Evolutionary conservation across 208 protist genomes (phyloP), one percentile per base, ranked within the genome.

Genomic region (Acanthamoeba polyphaga): DNA sequence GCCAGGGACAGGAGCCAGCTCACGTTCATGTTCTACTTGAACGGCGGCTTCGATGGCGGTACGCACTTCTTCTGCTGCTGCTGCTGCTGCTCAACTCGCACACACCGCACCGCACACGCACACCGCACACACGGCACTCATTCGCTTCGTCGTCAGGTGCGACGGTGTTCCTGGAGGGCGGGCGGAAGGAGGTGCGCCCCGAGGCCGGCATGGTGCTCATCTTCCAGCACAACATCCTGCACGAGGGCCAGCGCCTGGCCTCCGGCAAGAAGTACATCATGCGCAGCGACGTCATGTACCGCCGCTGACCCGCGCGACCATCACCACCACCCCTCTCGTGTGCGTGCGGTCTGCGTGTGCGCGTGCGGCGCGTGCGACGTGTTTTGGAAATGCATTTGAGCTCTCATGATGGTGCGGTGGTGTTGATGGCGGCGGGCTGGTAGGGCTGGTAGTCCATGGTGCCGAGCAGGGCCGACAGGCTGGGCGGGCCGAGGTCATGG

Each of bases 191-290:
- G 19, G 92, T 90, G 32, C 6, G 24, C 2, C 92, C 74, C 2
- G 51, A 95, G 72, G 72, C 80, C 29, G 92, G 92, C 80, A 95
- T 87, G 72, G 92, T 66, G 17, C 92, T 95, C 24, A 29, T 95
- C 74, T 95, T 95, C 74, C 76, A 95, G 49, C 92, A 95, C 80
- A 89, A 87, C 58, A 95, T 95, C 92, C 92, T 70, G 6, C 92
- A 95, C 80, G 62, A 85, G 24, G 92, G 92, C 27, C 22, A 95
- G 38, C 38, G 53, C 4, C 80, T 95, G 46, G 49, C 10, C 13
- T 9, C 34, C 9, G 74, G 58, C 34, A 76, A 95, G 80, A 95
- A 95, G 92, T 95, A 95, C 46, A 43, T 95, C 60, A 53, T 95
- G 92, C 68, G 92, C 58, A 76, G 58, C 62, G 92, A 95, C 53